Percentiles rank a stretch among this genome's conserved stretches.
Conservation (phyloP, 2,329 filamentous ascomycete species). For the Ophiostoma novo-ulmi region DNA sequence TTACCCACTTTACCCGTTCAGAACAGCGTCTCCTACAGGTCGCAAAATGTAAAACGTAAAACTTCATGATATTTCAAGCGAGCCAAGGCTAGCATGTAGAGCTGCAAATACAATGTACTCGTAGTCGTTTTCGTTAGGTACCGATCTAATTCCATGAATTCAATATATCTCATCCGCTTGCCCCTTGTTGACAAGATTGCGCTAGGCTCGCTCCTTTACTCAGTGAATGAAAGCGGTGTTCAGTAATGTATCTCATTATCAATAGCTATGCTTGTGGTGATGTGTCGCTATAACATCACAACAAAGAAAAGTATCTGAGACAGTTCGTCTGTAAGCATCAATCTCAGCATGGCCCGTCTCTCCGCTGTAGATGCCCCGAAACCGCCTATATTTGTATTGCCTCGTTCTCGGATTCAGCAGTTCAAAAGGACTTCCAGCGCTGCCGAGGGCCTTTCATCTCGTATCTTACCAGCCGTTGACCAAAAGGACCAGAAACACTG, state of each 20-base stretch:
- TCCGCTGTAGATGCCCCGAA: background rate
- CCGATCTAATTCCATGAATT: no score
- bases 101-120: no score
- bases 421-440: background rate
- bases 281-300: no score
- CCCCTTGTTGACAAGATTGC: background rate
- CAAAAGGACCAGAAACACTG: background rate
- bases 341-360: background rate
- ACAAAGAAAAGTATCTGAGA: no score
- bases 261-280: no score
- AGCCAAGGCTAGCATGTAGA: background rate
- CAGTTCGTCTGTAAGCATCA: background rate
- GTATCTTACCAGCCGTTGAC: background rate
- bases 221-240: no score
- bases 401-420: background rate
- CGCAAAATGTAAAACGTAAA: background rate
- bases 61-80: slow-evolving; percentile 9
- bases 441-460: background rate
- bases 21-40: slow-evolving; percentile 1
- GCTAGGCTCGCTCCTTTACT: background rate
- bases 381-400: background rate
- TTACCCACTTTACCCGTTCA: slow-evolving; percentile 5
- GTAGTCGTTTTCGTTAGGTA: no score
- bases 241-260: no score
- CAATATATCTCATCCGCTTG: background rate